Evolutionary conservation across 257 asterid species (phyloP).

Genomic region (Lycium barbarum): DNA sequence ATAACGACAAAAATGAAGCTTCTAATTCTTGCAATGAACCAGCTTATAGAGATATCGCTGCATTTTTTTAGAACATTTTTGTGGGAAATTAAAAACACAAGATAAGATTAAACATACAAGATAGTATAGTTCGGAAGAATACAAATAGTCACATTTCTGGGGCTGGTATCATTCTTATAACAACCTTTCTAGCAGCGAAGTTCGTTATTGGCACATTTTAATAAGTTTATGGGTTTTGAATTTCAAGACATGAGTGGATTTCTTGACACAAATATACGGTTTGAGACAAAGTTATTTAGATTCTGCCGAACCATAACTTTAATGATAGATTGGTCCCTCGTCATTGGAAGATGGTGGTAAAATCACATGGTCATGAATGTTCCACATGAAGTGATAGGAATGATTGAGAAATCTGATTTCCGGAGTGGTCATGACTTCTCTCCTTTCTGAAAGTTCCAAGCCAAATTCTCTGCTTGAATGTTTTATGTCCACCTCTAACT

Average conservation of each 20-base stretch:
- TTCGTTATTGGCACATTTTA: neutral
- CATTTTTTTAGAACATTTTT: neutral
- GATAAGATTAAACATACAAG: constrained; percentile 21
- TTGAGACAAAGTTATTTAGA: neutral
- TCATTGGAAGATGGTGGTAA: neutral
- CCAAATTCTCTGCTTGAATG: neutral
- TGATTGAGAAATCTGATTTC: neutral
- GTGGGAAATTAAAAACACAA: neutral
- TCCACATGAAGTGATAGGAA: neutral
- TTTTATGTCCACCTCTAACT: neutral
- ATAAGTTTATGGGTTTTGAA: neutral
- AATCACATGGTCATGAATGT: neutral
- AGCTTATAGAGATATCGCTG: neutral
- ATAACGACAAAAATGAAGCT: neutral
- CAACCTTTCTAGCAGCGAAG: too few relatives aligned
- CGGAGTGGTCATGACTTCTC: too few relatives aligned
- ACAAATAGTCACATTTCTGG: neutral
- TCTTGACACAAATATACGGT: too few relatives aligned
- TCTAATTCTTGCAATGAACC: neutral
- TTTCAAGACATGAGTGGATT: neutral
- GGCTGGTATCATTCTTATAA: neutral
- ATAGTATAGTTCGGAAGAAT: neutral
- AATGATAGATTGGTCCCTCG: neutral
- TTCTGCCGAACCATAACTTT: neutral
- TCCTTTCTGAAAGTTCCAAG: neutral